A percentile compares a stretch with the other conserved stretches of the same genome.
Conservation (phyloP, 148 eudicot genomes). For the Rhododendron vialii region DNA sequence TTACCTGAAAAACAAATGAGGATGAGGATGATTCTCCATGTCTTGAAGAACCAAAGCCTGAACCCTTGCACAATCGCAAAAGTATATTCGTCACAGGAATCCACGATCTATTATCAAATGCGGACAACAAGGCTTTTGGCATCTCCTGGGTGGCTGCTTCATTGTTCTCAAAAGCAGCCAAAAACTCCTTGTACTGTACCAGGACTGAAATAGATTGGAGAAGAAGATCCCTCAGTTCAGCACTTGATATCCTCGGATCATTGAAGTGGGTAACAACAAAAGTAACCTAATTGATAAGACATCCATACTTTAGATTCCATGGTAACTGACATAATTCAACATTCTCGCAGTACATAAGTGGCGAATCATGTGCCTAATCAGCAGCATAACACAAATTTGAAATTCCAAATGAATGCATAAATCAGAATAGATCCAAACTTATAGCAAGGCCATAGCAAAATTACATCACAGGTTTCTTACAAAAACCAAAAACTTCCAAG, state of each 20-base stretch:
- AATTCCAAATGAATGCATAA: background rate
- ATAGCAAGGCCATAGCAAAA: background rate
- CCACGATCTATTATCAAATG: conserved; percentile 93
- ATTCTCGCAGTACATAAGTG: background rate
- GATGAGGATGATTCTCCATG: conserved; percentile 79
- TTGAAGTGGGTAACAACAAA: conserved; percentile 85
- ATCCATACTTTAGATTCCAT: background rate
- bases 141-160: conserved; percentile 63
- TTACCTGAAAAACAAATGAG: conserved; percentile 69
- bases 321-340: background rate
- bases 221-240: conserved; percentile 78
- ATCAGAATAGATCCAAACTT: background rate
- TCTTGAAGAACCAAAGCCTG: conserved; percentile 78
- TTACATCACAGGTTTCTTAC: background rate
- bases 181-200: conserved; percentile 83
- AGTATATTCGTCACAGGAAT: conserved; percentile 89
- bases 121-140: conserved; percentile 78
- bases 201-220: conserved; percentile 87
- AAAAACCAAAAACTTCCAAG: background rate
- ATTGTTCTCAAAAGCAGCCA: conserved; percentile 80
- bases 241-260: conserved; percentile 90
- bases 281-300: conserved; percentile 56
- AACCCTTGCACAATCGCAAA: conserved; percentile 82
- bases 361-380: background rate
- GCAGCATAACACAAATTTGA: background rate